These are phyloP conservation scores for Davidsoniella neocaledoniae DNA, from an alignment of 2,329 filamentous ascomycete genomes.

Conservation along the genomic window DNA sequence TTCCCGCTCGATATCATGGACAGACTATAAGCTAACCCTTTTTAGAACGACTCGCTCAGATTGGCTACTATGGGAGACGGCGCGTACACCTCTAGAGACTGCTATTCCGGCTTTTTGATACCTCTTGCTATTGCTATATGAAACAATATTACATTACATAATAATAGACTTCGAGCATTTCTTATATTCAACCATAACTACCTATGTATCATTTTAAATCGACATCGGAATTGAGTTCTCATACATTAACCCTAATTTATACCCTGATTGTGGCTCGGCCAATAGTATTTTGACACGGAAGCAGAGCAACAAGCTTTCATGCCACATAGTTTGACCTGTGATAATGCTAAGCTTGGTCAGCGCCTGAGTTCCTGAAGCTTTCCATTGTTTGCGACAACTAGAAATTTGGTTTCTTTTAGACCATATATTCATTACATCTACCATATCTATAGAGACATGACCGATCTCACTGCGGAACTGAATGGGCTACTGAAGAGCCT, in stretches of 20 bases:
- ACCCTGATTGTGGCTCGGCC: too few relatives aligned
- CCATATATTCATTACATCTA: background rate
- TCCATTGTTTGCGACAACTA: too few relatives aligned
- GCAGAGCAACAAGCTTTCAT: background rate
- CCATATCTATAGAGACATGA: slow-evolving; percentile 22
- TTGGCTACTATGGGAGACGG: slow-evolving; percentile 89
- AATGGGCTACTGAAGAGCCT: slow-evolving; percentile 49
- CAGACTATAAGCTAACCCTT: slow-evolving; percentile 7
- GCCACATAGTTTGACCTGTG: background rate
- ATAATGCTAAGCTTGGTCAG: too few relatives aligned
- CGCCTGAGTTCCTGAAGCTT: background rate
- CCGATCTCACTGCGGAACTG: slow-evolving; percentile 51
- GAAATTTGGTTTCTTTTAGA: too few relatives aligned
- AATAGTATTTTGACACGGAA: too few relatives aligned
- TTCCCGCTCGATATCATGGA: background rate
- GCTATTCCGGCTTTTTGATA: slow-evolving; percentile 40
- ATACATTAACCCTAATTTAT: too few relatives aligned
- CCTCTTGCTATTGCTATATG: too few relatives aligned
- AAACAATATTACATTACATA: too few relatives aligned
- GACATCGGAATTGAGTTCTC: too few relatives aligned
- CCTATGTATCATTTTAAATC: too few relatives aligned
- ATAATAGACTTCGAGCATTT: too few relatives aligned
- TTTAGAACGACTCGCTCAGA: slow-evolving; percentile 80
- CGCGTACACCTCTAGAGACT: slow-evolving; percentile 50
- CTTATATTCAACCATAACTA: too few relatives aligned